Percentiles rank a stretch among this genome's conserved stretches.
Conservation (phyloP, 1,284 basidiomycete species). For the Boletus calvinii region DNA sequence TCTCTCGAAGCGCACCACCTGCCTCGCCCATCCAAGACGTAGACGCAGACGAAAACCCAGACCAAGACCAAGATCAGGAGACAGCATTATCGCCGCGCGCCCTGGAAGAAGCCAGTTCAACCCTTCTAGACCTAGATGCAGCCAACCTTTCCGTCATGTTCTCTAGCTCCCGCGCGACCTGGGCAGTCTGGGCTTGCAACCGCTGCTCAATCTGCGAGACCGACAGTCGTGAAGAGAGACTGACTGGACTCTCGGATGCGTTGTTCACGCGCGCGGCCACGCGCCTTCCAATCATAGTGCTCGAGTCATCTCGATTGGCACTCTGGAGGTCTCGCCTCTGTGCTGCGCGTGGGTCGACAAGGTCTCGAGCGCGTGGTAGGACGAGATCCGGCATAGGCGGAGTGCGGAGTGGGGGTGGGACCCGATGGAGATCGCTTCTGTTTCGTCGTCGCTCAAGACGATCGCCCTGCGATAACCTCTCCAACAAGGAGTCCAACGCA, state of each 20-base stretch:
- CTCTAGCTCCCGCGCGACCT: slow-evolving; percentile 38
- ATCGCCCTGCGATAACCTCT: slow-evolving; percentile 22
- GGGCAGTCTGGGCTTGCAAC: slow-evolving; percentile 30
- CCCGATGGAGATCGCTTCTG: slow-evolving; percentile 14
- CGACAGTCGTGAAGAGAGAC: slow-evolving; percentile 22
- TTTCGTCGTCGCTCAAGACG: slow-evolving; percentile 5
- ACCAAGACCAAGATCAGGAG: background rate
- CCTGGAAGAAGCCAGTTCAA: slow-evolving; percentile 22
- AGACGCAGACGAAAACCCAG: background rate
- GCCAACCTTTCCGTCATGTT: slow-evolving; percentile 28
- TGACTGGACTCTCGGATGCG: slow-evolving; percentile 21
- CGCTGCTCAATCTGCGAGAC: slow-evolving; percentile 30
- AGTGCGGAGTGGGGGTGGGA: slow-evolving; percentile 24
- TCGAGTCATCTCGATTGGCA: slow-evolving; percentile 37
- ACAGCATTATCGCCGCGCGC: slow-evolving; percentile 13
- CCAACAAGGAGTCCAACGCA: slow-evolving; percentile 24
- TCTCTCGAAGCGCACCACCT: background rate
- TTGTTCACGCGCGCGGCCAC: slow-evolving; percentile 50
- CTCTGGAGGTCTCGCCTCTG: slow-evolving; percentile 23
- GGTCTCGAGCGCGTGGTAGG: slow-evolving; percentile 21
- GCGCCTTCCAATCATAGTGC: slow-evolving; percentile 48
- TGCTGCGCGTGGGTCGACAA: slow-evolving; percentile 11
- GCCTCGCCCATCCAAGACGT: slow-evolving; percentile 3
- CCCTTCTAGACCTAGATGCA: slow-evolving; percentile 22
- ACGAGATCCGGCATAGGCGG: slow-evolving; percentile 34